Evolutionary conservation across 129 eudicot species (phyloP).

Genomic region (Flaveria trinervia): DNA sequence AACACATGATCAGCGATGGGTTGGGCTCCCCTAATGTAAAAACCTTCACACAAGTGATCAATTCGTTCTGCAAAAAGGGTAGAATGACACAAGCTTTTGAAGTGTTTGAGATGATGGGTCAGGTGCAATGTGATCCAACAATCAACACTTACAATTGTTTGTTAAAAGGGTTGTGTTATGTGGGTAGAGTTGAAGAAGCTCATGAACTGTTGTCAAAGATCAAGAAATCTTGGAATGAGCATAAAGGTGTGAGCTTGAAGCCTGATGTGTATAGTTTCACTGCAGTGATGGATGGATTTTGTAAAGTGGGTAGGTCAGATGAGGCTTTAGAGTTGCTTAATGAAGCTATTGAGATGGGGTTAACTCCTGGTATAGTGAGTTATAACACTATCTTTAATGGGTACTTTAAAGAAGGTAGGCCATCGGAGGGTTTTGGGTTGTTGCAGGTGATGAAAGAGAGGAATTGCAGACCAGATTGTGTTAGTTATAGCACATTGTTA

Average conservation of each 20-base stretch:
- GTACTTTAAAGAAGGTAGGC: constrained; percentile 75
- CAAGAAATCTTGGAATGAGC: constrained; percentile 43
- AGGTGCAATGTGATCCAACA: constrained; percentile 59
- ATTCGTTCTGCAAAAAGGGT: constrained; percentile 65
- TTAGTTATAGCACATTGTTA: constrained; percentile 68
- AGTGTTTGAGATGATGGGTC: constrained; percentile 60
- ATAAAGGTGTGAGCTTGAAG: constrained; percentile 9
- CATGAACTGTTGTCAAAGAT: constrained; percentile 40
- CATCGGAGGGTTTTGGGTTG: constrained; percentile 60
- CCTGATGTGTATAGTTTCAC: constrained; percentile 75
- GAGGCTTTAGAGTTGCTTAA: constrained; percentile 77
- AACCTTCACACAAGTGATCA: constrained; percentile 59
- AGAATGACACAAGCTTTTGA: constrained; percentile 51
- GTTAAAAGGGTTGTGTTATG: constrained; percentile 82
- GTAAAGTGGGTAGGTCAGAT: constrained; percentile 83
- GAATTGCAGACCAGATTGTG: constrained; percentile 58
- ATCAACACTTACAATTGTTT: constrained; percentile 72
- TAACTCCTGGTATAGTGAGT: constrained; percentile 60
- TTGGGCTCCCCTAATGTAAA: constrained; percentile 54
- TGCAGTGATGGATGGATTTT: constrained; percentile 84
- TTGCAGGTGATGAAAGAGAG: constrained; percentile 63
- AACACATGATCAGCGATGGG: constrained; percentile 48
- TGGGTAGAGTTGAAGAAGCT: constrained; percentile 85
- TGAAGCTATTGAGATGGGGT: constrained; percentile 62
- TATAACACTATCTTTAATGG: constrained; percentile 76